Evolutionary conservation across 106 monocot genomes (phyloP).

Genomic region (Posidonia australis): DNA sequence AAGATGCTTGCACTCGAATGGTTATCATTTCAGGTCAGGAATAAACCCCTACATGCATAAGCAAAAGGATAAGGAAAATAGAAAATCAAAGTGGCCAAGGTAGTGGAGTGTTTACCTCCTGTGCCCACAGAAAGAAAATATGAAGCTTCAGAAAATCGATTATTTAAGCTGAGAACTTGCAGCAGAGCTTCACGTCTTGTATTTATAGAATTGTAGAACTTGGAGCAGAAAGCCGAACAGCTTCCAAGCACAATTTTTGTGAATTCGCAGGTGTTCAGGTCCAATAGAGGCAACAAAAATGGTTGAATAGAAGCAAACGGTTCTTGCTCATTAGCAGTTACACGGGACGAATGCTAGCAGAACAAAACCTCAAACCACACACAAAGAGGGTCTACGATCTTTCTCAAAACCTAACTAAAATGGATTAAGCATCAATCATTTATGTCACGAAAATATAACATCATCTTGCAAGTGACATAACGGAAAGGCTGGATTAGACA

Average conservation of each 20-base stretch:
- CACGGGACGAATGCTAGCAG: slow-evolving; percentile 1
- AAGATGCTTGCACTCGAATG: no score
- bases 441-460: not conserved
- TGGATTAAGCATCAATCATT: not conserved
- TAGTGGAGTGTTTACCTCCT: not conserved
- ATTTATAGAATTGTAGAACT: no score
- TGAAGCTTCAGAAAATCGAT: no score
- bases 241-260: no score
- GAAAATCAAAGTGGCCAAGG: not conserved
- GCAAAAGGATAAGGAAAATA: not conserved
- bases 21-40: not conserved
- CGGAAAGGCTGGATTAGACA: no score
- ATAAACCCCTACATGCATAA: not conserved
- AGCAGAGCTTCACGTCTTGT: not conserved
- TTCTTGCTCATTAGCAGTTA: not conserved
- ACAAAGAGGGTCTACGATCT: not conserved
- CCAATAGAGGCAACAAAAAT: not conserved
- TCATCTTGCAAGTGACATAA: no score
- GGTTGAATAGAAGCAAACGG: not conserved
- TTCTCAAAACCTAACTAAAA: not conserved
- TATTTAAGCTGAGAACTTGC: not conserved
- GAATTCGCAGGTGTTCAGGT: no score
- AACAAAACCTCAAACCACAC: not conserved
- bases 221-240: no score
- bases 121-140: no score